Evolutionary conservation across 1,284 basidiomycete genomes (phyloP).

Genomic region (Leccinum griseonigrum): DNA sequence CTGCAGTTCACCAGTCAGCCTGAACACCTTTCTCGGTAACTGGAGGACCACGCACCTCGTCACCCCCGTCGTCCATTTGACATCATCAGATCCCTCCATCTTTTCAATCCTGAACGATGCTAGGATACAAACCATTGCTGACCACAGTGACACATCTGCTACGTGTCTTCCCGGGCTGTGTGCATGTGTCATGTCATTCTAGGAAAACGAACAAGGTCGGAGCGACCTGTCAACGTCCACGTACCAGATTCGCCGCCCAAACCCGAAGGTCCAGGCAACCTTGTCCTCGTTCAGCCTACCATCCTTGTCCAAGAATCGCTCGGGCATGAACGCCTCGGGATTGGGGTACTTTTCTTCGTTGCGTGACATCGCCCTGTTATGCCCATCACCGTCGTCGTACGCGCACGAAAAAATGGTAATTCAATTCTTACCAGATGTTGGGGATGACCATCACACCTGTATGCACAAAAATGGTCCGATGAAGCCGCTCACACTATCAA

Average conservation of each 20-base stretch:
- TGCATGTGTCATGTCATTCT: neutral
- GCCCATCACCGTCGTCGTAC: neutral
- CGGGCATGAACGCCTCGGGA: neutral
- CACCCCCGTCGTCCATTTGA: conserved; percentile 12
- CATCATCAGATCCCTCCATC: conserved; percentile 7
- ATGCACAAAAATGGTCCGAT: too few species aligned
- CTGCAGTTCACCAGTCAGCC: too few species aligned
- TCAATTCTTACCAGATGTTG: too few species aligned
- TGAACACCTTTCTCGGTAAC: too few species aligned
- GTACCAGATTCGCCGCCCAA: conserved; percentile 15
- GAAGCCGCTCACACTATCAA: too few species aligned
- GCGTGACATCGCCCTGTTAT: conserved; percentile 20
- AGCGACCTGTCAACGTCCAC: neutral
- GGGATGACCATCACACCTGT: too few species aligned
- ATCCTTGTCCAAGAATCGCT: conserved; percentile 6
- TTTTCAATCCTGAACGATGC: conserved; percentile 4
- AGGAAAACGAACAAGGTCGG: too few species aligned
- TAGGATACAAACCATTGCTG: conserved; percentile 14
- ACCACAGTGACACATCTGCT: conserved; percentile 21
- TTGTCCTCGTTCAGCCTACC: conserved; percentile 15
- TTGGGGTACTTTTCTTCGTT: neutral
- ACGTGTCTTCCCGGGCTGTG: conserved; percentile 15
- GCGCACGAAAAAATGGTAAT: neutral
- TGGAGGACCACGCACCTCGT: neutral
- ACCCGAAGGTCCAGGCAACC: neutral